Percentiles rank a stretch among this genome's conserved stretches.
phyloP scores from a whole-genome alignment of 2,329 filamentous ascomycete genomes.

The Kalmusia sp. region DNA sequence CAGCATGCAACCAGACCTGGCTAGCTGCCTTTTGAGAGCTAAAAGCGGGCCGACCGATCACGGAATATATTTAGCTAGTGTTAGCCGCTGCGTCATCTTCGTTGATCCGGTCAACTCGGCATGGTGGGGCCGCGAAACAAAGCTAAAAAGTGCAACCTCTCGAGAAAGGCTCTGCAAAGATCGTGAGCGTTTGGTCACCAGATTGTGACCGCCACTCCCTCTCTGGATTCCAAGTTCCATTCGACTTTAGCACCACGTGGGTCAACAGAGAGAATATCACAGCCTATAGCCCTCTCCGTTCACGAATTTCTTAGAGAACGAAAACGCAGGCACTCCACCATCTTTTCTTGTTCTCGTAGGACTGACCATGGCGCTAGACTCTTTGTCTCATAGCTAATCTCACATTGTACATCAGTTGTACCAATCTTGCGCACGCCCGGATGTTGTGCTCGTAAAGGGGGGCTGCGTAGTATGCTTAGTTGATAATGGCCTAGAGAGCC shows the following conservation, averaged over 20 bases:
- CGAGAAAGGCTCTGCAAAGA: not conserved
- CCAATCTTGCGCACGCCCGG: too few relatives aligned
- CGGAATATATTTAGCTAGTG: not conserved
- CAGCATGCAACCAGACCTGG: not conserved
- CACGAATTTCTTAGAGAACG: too few relatives aligned
- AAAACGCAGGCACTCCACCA: too few relatives aligned
- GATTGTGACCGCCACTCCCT: not conserved
- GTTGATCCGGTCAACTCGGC: not conserved
- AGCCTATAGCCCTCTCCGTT: too few relatives aligned
- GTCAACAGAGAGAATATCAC: too few relatives aligned
- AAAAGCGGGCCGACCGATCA: slow-evolving; percentile 6
- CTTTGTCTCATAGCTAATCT: too few relatives aligned
- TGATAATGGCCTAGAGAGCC: too few relatives aligned
- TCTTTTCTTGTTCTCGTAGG: too few relatives aligned
- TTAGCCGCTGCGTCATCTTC: not conserved
- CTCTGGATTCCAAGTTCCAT: not conserved
- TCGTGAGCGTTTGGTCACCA: not conserved
- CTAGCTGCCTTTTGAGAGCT: not conserved
- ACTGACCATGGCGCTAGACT: too few relatives aligned
- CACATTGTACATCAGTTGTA: too few relatives aligned
- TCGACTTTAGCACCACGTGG: not conserved
- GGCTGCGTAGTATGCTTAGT: too few relatives aligned
- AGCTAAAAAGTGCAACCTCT: slow-evolving; percentile 3
- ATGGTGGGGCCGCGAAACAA: slow-evolving; percentile 4
- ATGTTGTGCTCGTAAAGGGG: too few relatives aligned